Evolutionary conservation across 1,284 basidiomycete species (phyloP).

Genomic region (Mixia osmundae): DNA sequence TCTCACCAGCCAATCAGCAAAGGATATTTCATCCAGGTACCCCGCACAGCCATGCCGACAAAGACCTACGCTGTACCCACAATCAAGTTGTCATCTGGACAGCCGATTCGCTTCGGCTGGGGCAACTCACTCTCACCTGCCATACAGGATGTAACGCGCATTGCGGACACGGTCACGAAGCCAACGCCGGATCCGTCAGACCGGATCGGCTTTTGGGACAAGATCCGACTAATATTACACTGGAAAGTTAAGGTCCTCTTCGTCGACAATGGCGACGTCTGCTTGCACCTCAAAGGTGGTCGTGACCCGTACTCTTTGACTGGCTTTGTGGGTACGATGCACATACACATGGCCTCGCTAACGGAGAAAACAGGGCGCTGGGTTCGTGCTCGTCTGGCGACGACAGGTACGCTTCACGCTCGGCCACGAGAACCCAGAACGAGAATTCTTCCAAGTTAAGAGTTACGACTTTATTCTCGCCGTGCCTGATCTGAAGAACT

Average conservation of each 20-base stretch:
- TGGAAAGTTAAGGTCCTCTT: conserved; percentile 57
- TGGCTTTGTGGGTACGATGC: no score
- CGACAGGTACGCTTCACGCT: conserved; percentile 50
- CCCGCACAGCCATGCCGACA: conserved; percentile 85
- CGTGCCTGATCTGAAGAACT: conserved; percentile 36
- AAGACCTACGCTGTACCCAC: conserved; percentile 68
- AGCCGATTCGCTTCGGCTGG: conserved; percentile 61
- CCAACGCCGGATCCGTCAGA: conserved; percentile 69
- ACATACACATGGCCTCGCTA: no score
- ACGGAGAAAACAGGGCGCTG: no score
- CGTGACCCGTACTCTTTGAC: conserved; percentile 55
- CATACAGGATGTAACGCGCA: conserved; percentile 62
- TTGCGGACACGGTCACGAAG: conserved; percentile 59
- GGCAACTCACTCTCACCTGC: conserved; percentile 68
- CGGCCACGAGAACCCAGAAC: conserved; percentile 45
- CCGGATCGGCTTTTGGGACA: conserved; percentile 85
- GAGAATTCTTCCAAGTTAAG: conserved; percentile 60
- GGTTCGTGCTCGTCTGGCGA: conserved; percentile 70
- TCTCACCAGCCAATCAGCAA: conserved; percentile 24
- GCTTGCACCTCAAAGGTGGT: conserved; percentile 64
- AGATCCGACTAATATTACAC: conserved; percentile 60
- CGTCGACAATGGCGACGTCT: conserved; percentile 36
- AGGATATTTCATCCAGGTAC: conserved; percentile 41
- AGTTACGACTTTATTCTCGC: conserved; percentile 58
- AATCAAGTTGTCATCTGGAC: conserved; percentile 40